A percentile compares a stretch with the other conserved stretches of the same genome.
Evolutionary conservation across 768 basidiomycete species (phyloP).

Genomic region (Gautieria morchelliformis): DNA sequence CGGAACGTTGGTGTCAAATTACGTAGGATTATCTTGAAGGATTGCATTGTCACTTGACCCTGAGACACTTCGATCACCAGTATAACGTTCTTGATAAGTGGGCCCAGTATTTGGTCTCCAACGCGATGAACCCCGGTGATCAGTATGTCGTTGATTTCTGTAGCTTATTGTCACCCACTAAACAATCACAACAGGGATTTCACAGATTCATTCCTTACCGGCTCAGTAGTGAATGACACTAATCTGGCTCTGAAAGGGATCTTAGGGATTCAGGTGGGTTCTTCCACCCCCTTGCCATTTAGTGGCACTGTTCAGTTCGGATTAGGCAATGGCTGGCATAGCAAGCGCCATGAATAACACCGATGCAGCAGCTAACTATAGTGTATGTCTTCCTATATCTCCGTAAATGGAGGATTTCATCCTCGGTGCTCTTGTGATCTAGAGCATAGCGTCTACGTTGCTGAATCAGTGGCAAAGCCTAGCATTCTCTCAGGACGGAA

Average conservation of each 20-base stretch:
- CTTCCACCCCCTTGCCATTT: constrained; percentile 8
- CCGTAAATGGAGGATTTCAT: background rate
- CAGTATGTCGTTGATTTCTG: background rate
- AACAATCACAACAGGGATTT: background rate
- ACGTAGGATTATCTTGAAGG: constrained; percentile 5
- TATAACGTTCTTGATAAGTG: constrained; percentile 15
- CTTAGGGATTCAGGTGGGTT: constrained; percentile 11
- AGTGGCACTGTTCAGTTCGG: constrained; percentile 8
- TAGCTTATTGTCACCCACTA: background rate
- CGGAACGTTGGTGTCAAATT: background rate
- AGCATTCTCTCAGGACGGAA: background rate
- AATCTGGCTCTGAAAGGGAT: constrained; percentile 19
- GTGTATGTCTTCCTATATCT: background rate
- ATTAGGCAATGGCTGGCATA: constrained; percentile 2
- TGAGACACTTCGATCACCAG: background rate
- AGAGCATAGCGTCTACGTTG: background rate
- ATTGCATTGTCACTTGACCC: background rate
- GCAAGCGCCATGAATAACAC: background rate
- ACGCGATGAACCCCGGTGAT: background rate
- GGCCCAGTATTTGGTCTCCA: constrained; percentile 14
- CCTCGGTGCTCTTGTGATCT: background rate
- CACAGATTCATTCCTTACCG: constrained; percentile 11
- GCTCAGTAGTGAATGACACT: constrained; percentile 14
- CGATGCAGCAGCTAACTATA: background rate
- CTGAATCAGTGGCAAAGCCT: background rate